These are phyloP conservation scores for Logfia minima DNA, from an alignment of 129 eudicot genomes.

Conservation along the genomic window DNA sequence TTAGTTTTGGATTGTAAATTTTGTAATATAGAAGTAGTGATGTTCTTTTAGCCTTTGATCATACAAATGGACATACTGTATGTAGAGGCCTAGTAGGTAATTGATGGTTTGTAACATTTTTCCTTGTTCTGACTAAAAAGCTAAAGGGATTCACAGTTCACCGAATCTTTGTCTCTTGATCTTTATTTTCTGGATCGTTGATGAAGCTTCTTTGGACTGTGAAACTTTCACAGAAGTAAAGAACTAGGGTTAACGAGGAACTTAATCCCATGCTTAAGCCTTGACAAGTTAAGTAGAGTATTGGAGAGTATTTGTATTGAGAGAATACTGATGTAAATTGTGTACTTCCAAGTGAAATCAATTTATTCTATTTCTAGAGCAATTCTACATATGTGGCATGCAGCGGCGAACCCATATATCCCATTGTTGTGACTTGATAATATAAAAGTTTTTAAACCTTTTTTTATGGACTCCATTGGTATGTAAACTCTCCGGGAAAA, in stretches of 20 bases:
- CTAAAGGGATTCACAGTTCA: background rate
- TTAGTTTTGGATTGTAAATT: conserved; percentile 31
- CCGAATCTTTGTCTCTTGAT: background rate
- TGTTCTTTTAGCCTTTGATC: conserved; percentile 28
- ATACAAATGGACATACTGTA: conserved; percentile 7
- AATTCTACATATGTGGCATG: background rate
- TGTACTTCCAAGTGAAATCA: background rate
- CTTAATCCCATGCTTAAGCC: background rate
- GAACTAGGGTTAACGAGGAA: background rate
- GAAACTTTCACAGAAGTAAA: background rate
- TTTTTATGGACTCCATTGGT: background rate
- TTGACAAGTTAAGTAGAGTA: background rate
- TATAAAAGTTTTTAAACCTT: too few relatives aligned
- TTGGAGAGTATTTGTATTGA: conserved; percentile 5
- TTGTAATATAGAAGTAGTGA: conserved; percentile 31
- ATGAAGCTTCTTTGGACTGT: background rate
- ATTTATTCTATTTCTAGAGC: background rate
- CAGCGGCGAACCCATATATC: too few relatives aligned
- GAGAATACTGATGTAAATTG: conserved; percentile 1
- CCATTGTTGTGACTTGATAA: background rate
- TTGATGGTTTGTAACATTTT: conserved; percentile 10
- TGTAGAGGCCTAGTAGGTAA: conserved; percentile 1
- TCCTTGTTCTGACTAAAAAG: conserved; percentile 8
- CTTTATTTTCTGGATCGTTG: background rate
- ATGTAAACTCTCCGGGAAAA: too few relatives aligned